phyloP scores from a whole-genome alignment of 345 rosid species.

The Aquilaria sinensis region DNA sequence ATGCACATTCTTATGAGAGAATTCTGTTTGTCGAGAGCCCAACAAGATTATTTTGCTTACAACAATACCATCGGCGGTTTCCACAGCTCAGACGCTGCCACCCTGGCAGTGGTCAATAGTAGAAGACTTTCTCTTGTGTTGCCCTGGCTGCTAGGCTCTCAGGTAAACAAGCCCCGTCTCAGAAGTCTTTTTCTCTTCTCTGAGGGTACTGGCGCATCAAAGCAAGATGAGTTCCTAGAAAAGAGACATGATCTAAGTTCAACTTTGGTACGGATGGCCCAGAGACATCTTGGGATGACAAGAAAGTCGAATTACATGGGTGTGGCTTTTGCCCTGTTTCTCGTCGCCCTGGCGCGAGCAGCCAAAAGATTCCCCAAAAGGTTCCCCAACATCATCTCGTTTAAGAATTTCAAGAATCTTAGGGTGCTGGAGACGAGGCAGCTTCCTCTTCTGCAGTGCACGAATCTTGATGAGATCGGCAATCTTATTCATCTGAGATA shows the following conservation, averaged over 20 bases:
- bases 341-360: too few species aligned
- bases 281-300: not conserved
- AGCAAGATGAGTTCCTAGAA: too few species aligned
- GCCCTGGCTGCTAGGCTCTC: slow-evolving; percentile 3
- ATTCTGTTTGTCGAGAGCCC: slow-evolving; percentile 20
- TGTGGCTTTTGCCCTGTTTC: slow-evolving; percentile 5
- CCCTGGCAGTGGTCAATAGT: not conserved
- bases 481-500: slow-evolving; percentile 3
- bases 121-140: slow-evolving; percentile 5
- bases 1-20: slow-evolving; percentile 39
- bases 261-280: too few species aligned
- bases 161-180: slow-evolving; percentile 8
- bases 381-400: not conserved
- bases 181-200: slow-evolving; percentile 11
- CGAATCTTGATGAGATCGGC: slow-evolving; percentile 8
- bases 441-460: slow-evolving; percentile 6
- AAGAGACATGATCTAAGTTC: too few species aligned
- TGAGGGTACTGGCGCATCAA: too few species aligned
- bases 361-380: too few species aligned
- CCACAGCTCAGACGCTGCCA: not conserved
- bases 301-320: slow-evolving; percentile 2
- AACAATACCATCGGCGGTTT: not conserved
- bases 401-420: slow-evolving; percentile 11
- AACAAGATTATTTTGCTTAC: slow-evolving; percentile 18
- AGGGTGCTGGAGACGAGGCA: slow-evolving; percentile 9